These are phyloP conservation scores for Irpex sp. DNA, from an alignment of 1,284 basidiomycete genomes.

Conservation along the genomic window DNA sequence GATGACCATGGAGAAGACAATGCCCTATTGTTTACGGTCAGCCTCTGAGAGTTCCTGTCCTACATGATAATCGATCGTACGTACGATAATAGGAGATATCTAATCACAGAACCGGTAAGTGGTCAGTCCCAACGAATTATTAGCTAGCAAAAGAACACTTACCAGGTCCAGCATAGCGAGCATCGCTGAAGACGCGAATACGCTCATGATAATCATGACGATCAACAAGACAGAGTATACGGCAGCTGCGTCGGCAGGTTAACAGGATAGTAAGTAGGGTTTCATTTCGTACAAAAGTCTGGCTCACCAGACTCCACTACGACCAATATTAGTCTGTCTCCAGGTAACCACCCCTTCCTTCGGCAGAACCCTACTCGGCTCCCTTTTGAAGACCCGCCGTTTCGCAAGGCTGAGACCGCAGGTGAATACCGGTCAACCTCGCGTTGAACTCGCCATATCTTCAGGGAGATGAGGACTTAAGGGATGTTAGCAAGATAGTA, in stretches of 20 bases:
- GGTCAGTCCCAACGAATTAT: not conserved
- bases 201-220: constrained; percentile 7
- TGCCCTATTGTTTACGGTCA: constrained; percentile 4
- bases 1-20: constrained; percentile 13
- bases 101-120: not conserved
- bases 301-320: constrained; percentile 9
- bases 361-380: not conserved
- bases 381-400: not conserved
- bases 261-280: not conserved
- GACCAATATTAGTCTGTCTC: constrained; percentile 1
- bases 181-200: constrained; percentile 1
- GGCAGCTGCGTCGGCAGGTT: not conserved
- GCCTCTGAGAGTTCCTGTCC: not conserved
- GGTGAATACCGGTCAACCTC: constrained; percentile 8
- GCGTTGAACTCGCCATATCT: constrained; percentile 10
- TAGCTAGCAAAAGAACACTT: not conserved
- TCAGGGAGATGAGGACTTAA: constrained; percentile 9
- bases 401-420: not conserved
- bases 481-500: not conserved
- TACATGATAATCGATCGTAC: not conserved
- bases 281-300: not conserved
- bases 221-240: constrained; percentile 7
- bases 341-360: not conserved
- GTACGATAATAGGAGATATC: constrained; percentile 11
- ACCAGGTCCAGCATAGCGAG: constrained; percentile 9